Conservation (phyloP, 1,284 basidiomycete species). For the Moesziomyces globuligerus region DNA sequence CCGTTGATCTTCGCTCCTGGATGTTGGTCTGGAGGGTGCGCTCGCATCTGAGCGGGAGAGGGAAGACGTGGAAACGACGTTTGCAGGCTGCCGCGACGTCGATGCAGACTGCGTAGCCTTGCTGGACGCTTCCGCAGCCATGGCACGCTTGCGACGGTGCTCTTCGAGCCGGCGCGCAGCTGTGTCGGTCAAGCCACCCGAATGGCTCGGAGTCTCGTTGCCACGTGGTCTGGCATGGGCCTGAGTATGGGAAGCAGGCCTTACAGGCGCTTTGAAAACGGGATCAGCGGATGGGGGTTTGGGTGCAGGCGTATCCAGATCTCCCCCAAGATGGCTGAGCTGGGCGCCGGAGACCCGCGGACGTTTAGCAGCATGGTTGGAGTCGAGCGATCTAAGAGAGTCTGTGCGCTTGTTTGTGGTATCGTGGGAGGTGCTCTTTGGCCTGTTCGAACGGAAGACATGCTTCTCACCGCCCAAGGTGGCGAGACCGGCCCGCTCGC, state of each 20-base stretch:
- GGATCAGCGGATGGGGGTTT: slow-evolving; percentile 6
- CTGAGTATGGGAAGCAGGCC: slow-evolving; percentile 33
- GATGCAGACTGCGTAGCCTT: slow-evolving; percentile 8
- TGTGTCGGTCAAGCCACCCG: slow-evolving; percentile 47
- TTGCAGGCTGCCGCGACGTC: neutral
- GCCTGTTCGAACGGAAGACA: slow-evolving; percentile 72
- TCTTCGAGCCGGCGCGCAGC: slow-evolving; percentile 48
- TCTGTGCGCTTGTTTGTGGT: slow-evolving; percentile 77
- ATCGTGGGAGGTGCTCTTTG: slow-evolving; percentile 75
- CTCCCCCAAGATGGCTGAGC: slow-evolving; percentile 23
- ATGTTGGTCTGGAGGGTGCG: too few relatives aligned
- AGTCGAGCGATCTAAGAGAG: slow-evolving; percentile 67
- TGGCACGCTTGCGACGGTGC: slow-evolving; percentile 35
- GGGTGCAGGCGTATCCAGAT: slow-evolving; percentile 9
- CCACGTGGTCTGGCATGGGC: slow-evolving; percentile 21
- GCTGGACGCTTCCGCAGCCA: slow-evolving; percentile 14
- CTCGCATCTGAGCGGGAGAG: too few relatives aligned
- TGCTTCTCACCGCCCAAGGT: slow-evolving; percentile 53
- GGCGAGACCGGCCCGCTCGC: slow-evolving; percentile 33
- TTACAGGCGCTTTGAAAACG: slow-evolving; percentile 36
- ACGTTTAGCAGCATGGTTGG: slow-evolving; percentile 60
- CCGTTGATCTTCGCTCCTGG: too few relatives aligned
- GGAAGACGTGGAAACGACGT: too few relatives aligned
- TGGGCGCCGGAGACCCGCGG: slow-evolving; percentile 25
- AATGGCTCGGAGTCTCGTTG: slow-evolving; percentile 53